phyloP scores from a whole-genome alignment of 805 yeast species.

The Candida manassasensis region DNA sequence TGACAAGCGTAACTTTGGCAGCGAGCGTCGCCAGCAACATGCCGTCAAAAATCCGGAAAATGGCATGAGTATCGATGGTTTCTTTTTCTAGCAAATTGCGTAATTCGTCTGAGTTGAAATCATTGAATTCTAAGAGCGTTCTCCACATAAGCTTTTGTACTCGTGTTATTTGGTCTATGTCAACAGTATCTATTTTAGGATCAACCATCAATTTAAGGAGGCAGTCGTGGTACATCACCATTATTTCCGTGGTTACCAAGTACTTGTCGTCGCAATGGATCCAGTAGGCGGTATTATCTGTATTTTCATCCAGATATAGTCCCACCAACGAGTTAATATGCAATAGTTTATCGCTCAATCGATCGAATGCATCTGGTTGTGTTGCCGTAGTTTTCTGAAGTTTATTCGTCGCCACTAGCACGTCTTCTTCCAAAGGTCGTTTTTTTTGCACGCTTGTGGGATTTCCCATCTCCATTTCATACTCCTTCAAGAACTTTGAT shows the following conservation, averaged over 20 bases:
- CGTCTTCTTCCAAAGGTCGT: neutral
- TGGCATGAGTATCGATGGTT: constrained; percentile 3
- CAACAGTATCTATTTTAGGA: constrained; percentile 12
- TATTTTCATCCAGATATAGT: constrained; percentile 1
- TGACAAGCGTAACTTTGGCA: constrained; percentile 32
- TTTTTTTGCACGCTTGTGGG: neutral
- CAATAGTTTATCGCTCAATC: neutral
- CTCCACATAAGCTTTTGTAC: constrained; percentile 24
- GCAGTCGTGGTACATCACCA: constrained; percentile 2
- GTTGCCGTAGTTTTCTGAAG: neutral
- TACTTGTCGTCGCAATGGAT: neutral
- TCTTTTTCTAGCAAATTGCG: constrained; percentile 3
- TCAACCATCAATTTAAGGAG: constrained; percentile 4
- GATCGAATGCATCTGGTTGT: neutral
- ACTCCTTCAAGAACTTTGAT: constrained; percentile 15
- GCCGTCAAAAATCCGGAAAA: constrained; percentile 5
- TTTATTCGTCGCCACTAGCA: neutral
- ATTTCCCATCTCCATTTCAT: neutral
- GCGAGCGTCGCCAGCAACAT: constrained; percentile 28
- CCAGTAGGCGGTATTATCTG: constrained; percentile 2
- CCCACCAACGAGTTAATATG: neutral
- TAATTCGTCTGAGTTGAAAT: constrained; percentile 16
- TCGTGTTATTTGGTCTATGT: constrained; percentile 12
- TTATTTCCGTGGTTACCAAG: neutral
- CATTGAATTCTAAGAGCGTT: constrained; percentile 19